Base-by-base conservation (phyloP, 768 basidiomycete genomes). In the Postia placenta region DNA sequence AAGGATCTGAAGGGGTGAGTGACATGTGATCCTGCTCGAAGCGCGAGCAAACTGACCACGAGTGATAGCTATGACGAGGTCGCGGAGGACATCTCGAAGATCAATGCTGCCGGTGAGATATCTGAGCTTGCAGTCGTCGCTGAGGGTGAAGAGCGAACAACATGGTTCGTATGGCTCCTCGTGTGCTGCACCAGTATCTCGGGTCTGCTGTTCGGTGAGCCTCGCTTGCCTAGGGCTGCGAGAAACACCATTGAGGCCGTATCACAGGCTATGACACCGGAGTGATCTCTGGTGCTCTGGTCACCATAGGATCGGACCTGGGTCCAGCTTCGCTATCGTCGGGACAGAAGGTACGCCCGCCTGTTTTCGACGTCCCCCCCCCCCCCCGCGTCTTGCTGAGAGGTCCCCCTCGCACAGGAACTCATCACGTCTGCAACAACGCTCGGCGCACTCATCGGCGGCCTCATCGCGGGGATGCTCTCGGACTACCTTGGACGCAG, bases 341-440 rank as follows among this genome's bases (percentile, higher is more conserved):
- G 53, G 71, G 74, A 28, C 81, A 89, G 62, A 85, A 86, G 72
- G 85, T 80, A 25, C 35, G 62, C 28, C 23, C 15, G 22, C 12
- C n/a, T 11, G 17, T 22, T 45, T 27, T n/a, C n/a, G n/a, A 19
- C 37, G 22, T 28, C 12, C 27, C 11, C 12, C n/a, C 30, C 33
- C n/a, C n/a, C n/a, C n/a, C n/a, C n/a, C n/a, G n/a, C n/a, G n/a
- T n/a, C n/a, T n/a, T n/a, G 12, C 15, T 39, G 14, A 20, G 14
- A 17, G 28, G 40, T n/a, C 5, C 33, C 5, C 48, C 22, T 19
- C 49, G 23, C 23, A 6, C 57, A 85, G 84, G 88, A 91, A 74
- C 74, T 88, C 27, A 87, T 90, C 61, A 89, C 87, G 0, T 85
- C 85, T 5, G 69, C 86, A 0, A 89, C 87, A 0, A 91, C 87